Percentiles rank a stretch among this genome's conserved stretches.
Evolutionary conservation across 257 asterid species (phyloP).

Genomic region (Echium plantagineum): DNA sequence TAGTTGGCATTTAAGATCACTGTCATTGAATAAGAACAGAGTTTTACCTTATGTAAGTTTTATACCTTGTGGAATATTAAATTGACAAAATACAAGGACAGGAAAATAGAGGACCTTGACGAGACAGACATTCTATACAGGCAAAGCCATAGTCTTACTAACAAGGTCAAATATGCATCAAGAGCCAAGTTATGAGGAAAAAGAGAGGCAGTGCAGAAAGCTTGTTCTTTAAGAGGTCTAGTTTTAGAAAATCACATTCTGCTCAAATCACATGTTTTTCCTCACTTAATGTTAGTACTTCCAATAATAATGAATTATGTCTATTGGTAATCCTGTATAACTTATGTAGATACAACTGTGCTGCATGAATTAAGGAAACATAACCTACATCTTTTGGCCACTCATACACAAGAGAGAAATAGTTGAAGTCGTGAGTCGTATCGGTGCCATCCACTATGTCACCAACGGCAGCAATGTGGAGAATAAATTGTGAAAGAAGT

Average conservation of each 20-base stretch:
- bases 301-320: not conserved
- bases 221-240: not conserved
- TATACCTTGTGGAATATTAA: too few relatives aligned
- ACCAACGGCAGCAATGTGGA: constrained; percentile 94
- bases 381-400: constrained; percentile 90
- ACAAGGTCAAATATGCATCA: not conserved
- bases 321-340: not conserved
- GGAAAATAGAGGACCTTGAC: not conserved
- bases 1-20: too few relatives aligned
- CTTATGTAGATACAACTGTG: not conserved
- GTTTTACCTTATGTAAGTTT: too few relatives aligned
- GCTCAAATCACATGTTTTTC: not conserved
- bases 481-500: constrained; percentile 86
- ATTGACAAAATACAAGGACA: too few relatives aligned
- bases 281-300: too few relatives aligned
- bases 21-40: too few relatives aligned
- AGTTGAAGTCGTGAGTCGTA: constrained; percentile 96
- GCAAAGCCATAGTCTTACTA: not conserved
- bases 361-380: constrained; percentile 12
- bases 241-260: not conserved
- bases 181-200: not conserved
- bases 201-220: not conserved
- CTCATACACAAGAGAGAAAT: constrained; percentile 88
- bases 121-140: not conserved
- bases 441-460: constrained; percentile 99